Percentiles rank a stretch among this genome's conserved stretches.
Evolutionary conservation across 495 filamentous ascomycete species (phyloP).

Genomic region (Neurospora sp.): DNA sequence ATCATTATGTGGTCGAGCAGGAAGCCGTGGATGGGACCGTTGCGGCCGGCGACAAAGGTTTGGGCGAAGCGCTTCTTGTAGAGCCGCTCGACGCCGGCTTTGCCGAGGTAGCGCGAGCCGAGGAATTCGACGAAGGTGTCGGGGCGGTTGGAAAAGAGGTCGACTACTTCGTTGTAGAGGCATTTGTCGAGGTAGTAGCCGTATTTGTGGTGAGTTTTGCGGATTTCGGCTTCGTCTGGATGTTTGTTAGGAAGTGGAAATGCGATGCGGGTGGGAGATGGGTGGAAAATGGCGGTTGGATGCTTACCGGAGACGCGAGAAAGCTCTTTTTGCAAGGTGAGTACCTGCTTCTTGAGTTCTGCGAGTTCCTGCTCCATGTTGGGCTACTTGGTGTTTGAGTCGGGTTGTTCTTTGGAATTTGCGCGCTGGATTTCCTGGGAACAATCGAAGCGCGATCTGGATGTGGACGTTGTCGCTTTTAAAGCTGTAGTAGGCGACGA

Average conservation of each 20-base stretch:
- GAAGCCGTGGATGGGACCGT: constrained; percentile 45
- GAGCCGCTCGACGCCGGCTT: constrained; percentile 42
- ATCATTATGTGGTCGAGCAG: constrained; percentile 48
- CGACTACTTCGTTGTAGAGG: constrained; percentile 44
- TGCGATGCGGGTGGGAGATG: neutral
- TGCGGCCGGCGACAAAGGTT: constrained; percentile 40
- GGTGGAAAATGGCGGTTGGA: neutral
- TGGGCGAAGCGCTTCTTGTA: constrained; percentile 43
- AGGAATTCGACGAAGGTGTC: constrained; percentile 49
- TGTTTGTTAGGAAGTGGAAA: constrained; percentile 1
- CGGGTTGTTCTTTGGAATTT: neutral
- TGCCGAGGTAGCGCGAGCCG: constrained; percentile 42
- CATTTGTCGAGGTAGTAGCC: constrained; percentile 52
- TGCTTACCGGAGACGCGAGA: constrained; percentile 23
- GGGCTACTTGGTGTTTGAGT: neutral
- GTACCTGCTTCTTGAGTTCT: constrained; percentile 33
- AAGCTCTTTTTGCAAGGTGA: constrained; percentile 26
- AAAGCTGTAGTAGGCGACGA: neutral
- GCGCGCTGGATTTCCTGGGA: neutral
- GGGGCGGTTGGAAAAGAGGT: constrained; percentile 42
- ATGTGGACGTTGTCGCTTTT: neutral
- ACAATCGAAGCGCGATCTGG: neutral
- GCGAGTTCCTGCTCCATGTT: constrained; percentile 30
- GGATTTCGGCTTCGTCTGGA: constrained; percentile 39
- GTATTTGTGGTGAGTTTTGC: constrained; percentile 46